Base-by-base conservation (phyloP, 331 rosid species). In the Quercus tomentella region DNA sequence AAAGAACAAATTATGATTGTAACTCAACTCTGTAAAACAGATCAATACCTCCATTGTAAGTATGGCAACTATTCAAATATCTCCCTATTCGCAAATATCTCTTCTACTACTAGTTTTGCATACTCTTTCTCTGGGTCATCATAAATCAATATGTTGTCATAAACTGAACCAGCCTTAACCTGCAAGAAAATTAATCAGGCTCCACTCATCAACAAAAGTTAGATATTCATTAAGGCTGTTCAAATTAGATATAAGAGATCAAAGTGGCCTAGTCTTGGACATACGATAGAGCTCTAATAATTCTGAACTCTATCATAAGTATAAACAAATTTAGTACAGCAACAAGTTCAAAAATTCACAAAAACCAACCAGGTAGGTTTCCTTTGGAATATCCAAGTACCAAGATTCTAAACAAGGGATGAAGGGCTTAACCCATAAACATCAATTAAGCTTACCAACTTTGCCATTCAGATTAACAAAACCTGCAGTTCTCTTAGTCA, bases 151-250 rank as follows among this genome's bases (percentile, higher is more conserved):
- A 94, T 87, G 78, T 94, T 94, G 88, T 92, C 97, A 51, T 85
- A 94, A 85, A 94, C 82, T 43, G 98, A 94, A 75, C 98, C 96
- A 58, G 98, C 98, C 85, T 92, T 94, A 51, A 94, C 98, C 98
- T 94, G 89, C 70, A 74, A 71, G 30, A 56, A 69, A 83, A 51
- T 72, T 79, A 55, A 68, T 25, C 72, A 68, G 70, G 52, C 62
- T 80, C 77, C 75, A 65, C 56, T 72, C 69, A 75, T 87, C 76
- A 75, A 41, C 43, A 62, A 69, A 17, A 63, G 79, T 66, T 70
- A 70, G 55, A 56, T 60, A 81, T 63, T 49, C 72, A 56, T 33
- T 2, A 8, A 10, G 17, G 25, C 16, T 14, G 6, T 8, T 7
- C 10, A 33, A 17, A 67, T 43, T 20, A 8, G 6, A 17, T 31